These are phyloP conservation scores for Hordeum marinum DNA, from an alignment of 176 grass and related monocot genomes.

Conservation along the genomic window DNA sequence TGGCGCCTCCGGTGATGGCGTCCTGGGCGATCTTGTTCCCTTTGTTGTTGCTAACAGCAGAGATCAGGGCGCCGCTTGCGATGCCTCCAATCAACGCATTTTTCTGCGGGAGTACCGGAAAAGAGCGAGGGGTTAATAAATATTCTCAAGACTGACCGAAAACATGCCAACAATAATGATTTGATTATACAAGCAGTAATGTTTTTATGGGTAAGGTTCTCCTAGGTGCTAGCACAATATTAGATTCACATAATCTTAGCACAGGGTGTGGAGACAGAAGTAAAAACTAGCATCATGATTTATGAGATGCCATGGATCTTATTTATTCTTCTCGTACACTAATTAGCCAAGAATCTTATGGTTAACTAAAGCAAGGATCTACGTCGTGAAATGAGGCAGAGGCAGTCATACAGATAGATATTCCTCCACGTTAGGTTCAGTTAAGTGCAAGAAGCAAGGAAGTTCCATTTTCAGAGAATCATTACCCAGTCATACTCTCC, in stretches of 20 bases:
- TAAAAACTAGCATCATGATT: not conserved
- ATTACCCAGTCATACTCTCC: conserved; percentile 73
- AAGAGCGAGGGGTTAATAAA: not conserved
- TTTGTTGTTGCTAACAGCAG: conserved; percentile 41
- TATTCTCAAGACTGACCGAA: not conserved
- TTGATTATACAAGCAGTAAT: not conserved
- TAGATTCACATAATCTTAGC: not conserved
- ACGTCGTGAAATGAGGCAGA: not conserved
- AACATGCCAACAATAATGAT: not conserved
- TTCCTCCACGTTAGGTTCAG: not conserved
- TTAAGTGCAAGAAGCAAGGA: not conserved
- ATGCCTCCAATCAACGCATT: conserved; percentile 70
- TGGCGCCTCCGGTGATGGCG: conserved; percentile 62
- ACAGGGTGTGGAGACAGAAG: too few relatives aligned
- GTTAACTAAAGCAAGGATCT: not conserved
- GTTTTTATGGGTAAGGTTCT: not conserved
- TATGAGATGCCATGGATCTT: not conserved
- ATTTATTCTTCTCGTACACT: not conserved
- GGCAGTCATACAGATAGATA: not conserved
- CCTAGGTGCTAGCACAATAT: not conserved
- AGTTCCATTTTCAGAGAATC: not conserved
- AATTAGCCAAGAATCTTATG: not conserved
- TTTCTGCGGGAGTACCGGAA: conserved; percentile 36
- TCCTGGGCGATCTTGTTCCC: conserved; percentile 63
- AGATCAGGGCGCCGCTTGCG: conserved; percentile 59